Evolutionary conservation across 2,329 filamentous ascomycete genomes (phyloP), one percentile per base, ranked within the genome.

Genomic region (Aspergillus vadensis): DNA sequence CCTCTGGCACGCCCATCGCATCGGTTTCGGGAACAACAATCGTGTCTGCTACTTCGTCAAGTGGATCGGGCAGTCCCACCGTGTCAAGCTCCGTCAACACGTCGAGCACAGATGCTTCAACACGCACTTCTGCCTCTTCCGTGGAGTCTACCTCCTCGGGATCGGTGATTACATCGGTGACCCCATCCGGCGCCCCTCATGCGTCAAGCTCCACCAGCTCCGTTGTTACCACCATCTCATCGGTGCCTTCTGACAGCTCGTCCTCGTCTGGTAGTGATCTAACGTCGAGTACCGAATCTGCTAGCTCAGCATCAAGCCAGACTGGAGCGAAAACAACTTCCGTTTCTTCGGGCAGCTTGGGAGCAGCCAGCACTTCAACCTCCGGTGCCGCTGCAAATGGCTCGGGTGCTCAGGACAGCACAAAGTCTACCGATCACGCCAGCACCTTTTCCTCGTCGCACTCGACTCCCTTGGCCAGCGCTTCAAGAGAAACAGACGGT

Each of bases 31-130:
- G 21, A 59, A 56, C 44, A 55, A 57, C 21, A 25, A 55, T 19
- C 58, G 61, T 32, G 21, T 63, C 66, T 1, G 60, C 63, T 12
- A 67, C 64, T 7, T 58, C 21, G 19, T 23, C 63, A 38, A 62
- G 50, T 25, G 61, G 32, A 17, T 57, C 56, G 8, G 43, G 50
- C 15, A 57, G 55, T 8, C 58, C 59, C 17, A 63, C 48, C 32
- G 57, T 58, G 39, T 59, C 59, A 43, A n/a, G n/a, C 14, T 30
- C 54, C 32, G 8, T 23, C 36, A 25, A 19, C 9, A 53, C 36
- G 23, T 59, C 63, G 6, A 55, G 54, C 17, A 51, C 58, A 6
- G 41, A 55, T 53, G 36, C 9, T 21, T 23, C 50, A 10, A 55
- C 56, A 27, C 14, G 51, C 15, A 47, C 43, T 17, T 47, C 48